These are phyloP conservation scores for Moesziomyces sp. DNA, from an alignment of 1,284 basidiomycete species.

Conservation along the genomic window DNA sequence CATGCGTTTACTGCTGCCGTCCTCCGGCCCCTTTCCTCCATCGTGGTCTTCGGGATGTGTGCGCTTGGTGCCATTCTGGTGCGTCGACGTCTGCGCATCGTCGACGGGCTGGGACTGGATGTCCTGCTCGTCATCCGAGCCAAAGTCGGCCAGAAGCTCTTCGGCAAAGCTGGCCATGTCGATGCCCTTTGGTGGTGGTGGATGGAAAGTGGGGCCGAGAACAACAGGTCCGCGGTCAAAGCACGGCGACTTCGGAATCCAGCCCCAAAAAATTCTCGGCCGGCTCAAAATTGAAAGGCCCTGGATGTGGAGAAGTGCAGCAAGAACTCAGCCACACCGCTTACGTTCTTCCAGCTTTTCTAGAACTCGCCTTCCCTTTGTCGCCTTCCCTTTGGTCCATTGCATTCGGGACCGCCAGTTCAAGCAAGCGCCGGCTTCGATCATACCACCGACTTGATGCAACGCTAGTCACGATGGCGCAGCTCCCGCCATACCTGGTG, in stretches of 20 bases:
- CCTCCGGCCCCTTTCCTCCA: slow-evolving; percentile 61
- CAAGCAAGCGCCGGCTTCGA: background rate
- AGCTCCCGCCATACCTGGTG: slow-evolving; percentile 52
- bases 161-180: slow-evolving; percentile 75
- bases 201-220: slow-evolving; percentile 1
- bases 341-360: no score
- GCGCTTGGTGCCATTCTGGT: slow-evolving; percentile 58
- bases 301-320: slow-evolving; percentile 14
- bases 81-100: slow-evolving; percentile 58
- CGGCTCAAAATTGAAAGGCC: background rate
- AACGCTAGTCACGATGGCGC: slow-evolving; percentile 39
- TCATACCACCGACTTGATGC: background rate
- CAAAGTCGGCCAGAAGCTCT: slow-evolving; percentile 85
- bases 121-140: slow-evolving; percentile 70
- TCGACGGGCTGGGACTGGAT: slow-evolving; percentile 57
- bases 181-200: background rate
- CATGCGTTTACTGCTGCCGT: slow-evolving; percentile 23
- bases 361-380: no score
- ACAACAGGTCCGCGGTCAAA: slow-evolving; percentile 8
- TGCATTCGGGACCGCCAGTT: no score
- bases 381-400: no score
- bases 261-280: slow-evolving; percentile 9
- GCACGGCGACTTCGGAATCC: background rate
- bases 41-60: slow-evolving; percentile 70
- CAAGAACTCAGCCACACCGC: slow-evolving; percentile 1